These are phyloP conservation scores for Aureobasidium sp. DNA, from an alignment of 2,329 filamentous ascomycete genomes.

Conservation along the genomic window DNA sequence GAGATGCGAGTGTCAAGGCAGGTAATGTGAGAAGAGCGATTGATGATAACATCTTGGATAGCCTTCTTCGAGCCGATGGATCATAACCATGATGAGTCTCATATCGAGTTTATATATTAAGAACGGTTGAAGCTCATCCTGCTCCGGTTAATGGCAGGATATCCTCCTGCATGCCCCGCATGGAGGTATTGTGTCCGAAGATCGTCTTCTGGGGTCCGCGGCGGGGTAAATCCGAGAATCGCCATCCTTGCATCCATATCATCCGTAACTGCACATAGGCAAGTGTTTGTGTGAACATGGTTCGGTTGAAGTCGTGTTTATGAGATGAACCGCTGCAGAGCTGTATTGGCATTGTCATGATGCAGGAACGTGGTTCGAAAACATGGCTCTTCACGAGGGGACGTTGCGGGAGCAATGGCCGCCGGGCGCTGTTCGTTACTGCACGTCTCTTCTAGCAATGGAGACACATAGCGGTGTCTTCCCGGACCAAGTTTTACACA, in stretches of 20 bases:
- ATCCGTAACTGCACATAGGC: neutral
- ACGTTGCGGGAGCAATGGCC: neutral
- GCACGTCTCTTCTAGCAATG: neutral
- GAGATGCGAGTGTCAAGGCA: neutral
- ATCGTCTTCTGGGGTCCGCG: neutral
- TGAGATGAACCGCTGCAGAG: neutral
- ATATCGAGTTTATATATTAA: neutral
- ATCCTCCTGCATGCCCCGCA: neutral
- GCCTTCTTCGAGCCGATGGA: neutral
- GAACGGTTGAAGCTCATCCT: neutral
- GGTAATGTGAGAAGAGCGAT: neutral
- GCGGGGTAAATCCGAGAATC: neutral
- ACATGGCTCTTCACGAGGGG: neutral
- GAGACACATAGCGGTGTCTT: neutral
- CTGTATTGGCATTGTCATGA: neutral
- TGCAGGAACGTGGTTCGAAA: neutral
- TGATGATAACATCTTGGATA: neutral
- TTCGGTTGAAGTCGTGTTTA: constrained; percentile 59
- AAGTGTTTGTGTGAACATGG: neutral
- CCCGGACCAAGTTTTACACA: neutral
- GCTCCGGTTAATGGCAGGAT: neutral
- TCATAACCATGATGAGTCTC: neutral
- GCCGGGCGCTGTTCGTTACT: too few relatives aligned
- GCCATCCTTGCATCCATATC: neutral
- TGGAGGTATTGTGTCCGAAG: neutral